A percentile compares a stretch with the other conserved stretches of the same genome.
phyloP scores from a whole-genome alignment of 352 stramenopile genomes.

The Thraustochytrium sp. region DNA sequence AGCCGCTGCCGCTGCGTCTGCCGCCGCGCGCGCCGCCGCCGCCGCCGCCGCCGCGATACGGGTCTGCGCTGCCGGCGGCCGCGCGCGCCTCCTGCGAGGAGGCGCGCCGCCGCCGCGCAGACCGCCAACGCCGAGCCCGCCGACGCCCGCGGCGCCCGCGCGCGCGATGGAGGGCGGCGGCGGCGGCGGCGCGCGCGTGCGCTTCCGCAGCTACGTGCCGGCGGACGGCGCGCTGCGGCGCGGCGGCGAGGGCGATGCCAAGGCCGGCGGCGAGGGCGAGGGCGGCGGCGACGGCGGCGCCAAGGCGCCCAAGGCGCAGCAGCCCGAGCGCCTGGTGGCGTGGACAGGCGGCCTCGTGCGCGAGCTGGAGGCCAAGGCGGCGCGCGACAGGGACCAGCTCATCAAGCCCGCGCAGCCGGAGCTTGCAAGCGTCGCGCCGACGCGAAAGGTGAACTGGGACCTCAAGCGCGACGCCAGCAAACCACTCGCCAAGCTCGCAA shows the following conservation, averaged over 20 bases:
- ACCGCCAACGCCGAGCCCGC: too few species aligned
- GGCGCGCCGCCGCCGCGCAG: too few species aligned
- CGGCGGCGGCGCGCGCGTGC: neutral
- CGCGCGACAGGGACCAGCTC: neutral
- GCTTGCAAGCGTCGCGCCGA: neutral
- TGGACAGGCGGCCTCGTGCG: neutral
- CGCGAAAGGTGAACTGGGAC: constrained; percentile 24
- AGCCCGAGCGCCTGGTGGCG: neutral
- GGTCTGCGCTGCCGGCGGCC: too few species aligned
- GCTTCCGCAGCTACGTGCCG: constrained; percentile 33
- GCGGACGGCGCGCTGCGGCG: neutral
- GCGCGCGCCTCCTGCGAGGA: too few species aligned
- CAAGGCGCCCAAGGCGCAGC: neutral
- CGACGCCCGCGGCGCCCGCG: neutral
- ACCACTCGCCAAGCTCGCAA: neutral
- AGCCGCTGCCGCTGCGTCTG: too few species aligned
- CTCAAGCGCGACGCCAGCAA: constrained; percentile 12
- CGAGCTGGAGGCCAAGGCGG: neutral
- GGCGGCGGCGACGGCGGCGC: neutral
- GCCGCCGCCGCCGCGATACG: too few species aligned
- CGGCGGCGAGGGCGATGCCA: neutral
- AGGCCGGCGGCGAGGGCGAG: too few species aligned
- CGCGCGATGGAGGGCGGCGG: neutral
- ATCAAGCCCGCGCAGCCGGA: neutral
- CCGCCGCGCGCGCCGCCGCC: too few species aligned